A percentile compares a stretch with the other conserved stretches of the same genome.
Evolutionary conservation across 305 asterid genomes (phyloP).

Genomic region (Fraxinus albicans): DNA sequence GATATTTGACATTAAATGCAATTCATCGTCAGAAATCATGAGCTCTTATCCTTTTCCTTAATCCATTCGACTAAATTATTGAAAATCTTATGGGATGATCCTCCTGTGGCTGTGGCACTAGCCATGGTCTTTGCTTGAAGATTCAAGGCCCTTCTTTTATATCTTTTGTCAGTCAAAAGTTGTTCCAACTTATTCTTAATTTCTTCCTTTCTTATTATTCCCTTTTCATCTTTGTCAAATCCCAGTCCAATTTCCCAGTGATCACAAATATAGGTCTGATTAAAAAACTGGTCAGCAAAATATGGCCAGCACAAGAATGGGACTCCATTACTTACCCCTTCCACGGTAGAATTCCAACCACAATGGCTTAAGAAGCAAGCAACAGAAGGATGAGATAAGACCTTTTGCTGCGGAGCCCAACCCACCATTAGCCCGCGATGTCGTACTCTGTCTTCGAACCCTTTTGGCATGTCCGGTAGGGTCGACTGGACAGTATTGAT

Average conservation of each 20-base stretch:
- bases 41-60: constrained; percentile 21
- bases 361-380: constrained; percentile 67
- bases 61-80: constrained; percentile 46
- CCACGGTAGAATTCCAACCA: constrained; percentile 71
- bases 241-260: constrained; percentile 56
- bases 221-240: constrained; percentile 40
- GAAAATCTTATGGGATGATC: constrained; percentile 38
- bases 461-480: constrained; percentile 24
- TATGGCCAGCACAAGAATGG: constrained; percentile 76
- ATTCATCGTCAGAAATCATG: background rate
- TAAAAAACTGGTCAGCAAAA: constrained; percentile 60
- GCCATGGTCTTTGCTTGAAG: constrained; percentile 35
- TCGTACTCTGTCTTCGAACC: constrained; percentile 40
- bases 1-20: background rate
- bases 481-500: background rate
- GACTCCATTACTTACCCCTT: constrained; percentile 48
- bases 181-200: constrained; percentile 41
- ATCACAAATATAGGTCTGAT: constrained; percentile 49
- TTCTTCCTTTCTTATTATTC: constrained; percentile 41
- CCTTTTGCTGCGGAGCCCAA: constrained; percentile 57
- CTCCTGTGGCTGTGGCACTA: constrained; percentile 25
- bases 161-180: constrained; percentile 33
- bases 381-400: constrained; percentile 56
- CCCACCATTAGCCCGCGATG: constrained; percentile 37
- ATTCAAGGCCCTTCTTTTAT: constrained; percentile 38